A percentile compares a stretch with the other conserved stretches of the same genome.
Conservation (phyloP, 306 rosid genomes). For the Malus orientalis region DNA sequence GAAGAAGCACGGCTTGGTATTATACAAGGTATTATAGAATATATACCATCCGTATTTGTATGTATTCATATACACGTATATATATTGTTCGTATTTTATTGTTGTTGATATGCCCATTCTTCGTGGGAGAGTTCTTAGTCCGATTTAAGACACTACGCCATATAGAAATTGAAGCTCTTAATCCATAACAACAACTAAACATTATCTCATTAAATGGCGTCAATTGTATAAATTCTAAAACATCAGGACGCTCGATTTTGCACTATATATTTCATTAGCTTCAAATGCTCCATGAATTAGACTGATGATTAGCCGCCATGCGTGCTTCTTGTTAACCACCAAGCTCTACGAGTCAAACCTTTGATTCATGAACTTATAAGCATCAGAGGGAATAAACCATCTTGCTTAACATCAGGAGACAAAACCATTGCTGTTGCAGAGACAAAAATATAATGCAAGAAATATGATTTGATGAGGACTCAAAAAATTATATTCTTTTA, state of each 20-base stretch:
- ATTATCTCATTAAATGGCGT: too few relatives aligned
- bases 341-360: not conserved
- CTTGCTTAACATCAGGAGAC: not conserved
- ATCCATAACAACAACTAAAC: not conserved
- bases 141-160: too few relatives aligned
- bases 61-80: too few relatives aligned
- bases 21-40: too few relatives aligned
- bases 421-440: not conserved
- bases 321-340: not conserved
- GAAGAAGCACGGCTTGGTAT: not conserved
- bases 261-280: too few relatives aligned
- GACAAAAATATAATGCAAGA: not conserved
- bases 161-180: not conserved
- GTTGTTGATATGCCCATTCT: not conserved
- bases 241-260: accelerated
- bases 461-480: not conserved
- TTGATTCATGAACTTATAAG: not conserved
- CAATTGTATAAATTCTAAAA: too few relatives aligned
- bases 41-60: not conserved
- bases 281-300: not conserved
- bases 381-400: not conserved
- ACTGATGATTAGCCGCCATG: not conserved
- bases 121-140: not conserved
- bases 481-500: too few relatives aligned
- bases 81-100: not conserved